These are phyloP conservation scores for Lipomyces orientalis DNA, from an alignment of 805 yeast genomes.

Conservation along the genomic window DNA sequence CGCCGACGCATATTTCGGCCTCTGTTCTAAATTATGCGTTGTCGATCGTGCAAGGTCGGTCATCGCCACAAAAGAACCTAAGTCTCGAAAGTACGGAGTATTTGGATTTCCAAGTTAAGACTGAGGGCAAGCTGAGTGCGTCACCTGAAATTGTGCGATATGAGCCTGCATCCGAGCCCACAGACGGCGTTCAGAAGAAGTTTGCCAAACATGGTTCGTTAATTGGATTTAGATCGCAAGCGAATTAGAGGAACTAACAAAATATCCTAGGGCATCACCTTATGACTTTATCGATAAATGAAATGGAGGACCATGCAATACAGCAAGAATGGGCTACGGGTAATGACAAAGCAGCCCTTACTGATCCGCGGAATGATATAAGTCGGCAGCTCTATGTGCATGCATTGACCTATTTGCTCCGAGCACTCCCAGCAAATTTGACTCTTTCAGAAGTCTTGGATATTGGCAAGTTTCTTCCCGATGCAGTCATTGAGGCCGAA, in stretches of 20 bases:
- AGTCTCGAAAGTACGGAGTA: background rate
- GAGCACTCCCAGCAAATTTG: constrained; percentile 27
- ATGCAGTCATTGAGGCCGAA: constrained; percentile 11
- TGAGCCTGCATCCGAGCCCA: background rate
- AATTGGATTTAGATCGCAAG: background rate
- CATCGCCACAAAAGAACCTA: constrained; percentile 4
- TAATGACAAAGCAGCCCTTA: background rate
- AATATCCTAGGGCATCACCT: constrained; percentile 6
- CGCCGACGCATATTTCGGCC: constrained; percentile 17
- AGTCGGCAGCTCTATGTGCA: constrained; percentile 29
- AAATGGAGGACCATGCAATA: background rate
- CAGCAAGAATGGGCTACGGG: background rate
- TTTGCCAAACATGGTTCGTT: constrained; percentile 4
- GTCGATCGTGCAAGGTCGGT: constrained; percentile 16
- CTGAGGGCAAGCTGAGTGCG: background rate
- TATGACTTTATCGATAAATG: background rate
- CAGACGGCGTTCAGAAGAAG: background rate
- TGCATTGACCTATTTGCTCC: constrained; percentile 23
- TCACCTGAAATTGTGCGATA: background rate
- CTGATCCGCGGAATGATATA: background rate
- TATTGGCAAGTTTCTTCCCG: constrained; percentile 17
- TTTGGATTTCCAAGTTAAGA: background rate
- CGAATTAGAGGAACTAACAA: background rate
- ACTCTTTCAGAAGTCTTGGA: constrained; percentile 16
- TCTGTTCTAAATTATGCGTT: constrained; percentile 19